A percentile compares a stretch with the other conserved stretches of the same genome.
phyloP scores from a whole-genome alignment of 495 filamentous ascomycete species.

The Letharia lupina region DNA sequence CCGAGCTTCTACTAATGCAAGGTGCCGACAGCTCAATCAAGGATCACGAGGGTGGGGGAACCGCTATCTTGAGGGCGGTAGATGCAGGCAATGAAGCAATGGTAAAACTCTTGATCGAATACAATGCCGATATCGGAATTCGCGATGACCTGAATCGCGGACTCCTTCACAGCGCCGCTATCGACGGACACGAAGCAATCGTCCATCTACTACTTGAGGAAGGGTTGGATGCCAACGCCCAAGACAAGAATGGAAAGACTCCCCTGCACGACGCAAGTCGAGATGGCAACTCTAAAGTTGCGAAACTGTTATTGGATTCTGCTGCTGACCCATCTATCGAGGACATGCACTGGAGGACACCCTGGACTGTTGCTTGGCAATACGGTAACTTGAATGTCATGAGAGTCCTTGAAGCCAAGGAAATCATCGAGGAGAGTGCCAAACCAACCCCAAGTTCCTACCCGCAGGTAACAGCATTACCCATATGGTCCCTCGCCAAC shows the following conservation, averaged over 20 bases:
- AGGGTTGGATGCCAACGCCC: conserved; percentile 6
- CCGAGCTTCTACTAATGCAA: conserved; percentile 11
- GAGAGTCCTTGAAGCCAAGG: conserved; percentile 11
- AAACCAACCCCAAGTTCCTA: background rate
- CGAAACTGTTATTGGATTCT: conserved; percentile 13
- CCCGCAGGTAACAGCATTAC: background rate
- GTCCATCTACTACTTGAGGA: conserved; percentile 16
- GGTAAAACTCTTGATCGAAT: conserved; percentile 4
- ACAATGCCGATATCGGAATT: background rate
- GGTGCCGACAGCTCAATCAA: conserved; percentile 17
- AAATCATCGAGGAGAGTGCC: background rate
- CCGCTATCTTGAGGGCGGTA: conserved; percentile 12
- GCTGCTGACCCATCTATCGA: conserved; percentile 4
- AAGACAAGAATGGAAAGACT: conserved; percentile 16
- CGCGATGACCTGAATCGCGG: conserved; percentile 14
- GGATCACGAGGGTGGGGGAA: conserved; percentile 15
- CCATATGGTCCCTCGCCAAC: conserved; percentile 18
- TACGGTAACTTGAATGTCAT: conserved; percentile 21
- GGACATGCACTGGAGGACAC: conserved; percentile 13
- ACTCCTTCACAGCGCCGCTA: conserved; percentile 19
- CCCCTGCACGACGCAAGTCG: conserved; percentile 20
- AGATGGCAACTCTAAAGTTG: conserved; percentile 10
- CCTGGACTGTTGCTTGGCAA: conserved; percentile 20
- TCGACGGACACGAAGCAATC: conserved; percentile 18
- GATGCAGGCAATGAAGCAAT: conserved; percentile 2